Base-by-base conservation (phyloP, 2,329 filamentous ascomycete genomes). In the Capronia coronata region DNA sequence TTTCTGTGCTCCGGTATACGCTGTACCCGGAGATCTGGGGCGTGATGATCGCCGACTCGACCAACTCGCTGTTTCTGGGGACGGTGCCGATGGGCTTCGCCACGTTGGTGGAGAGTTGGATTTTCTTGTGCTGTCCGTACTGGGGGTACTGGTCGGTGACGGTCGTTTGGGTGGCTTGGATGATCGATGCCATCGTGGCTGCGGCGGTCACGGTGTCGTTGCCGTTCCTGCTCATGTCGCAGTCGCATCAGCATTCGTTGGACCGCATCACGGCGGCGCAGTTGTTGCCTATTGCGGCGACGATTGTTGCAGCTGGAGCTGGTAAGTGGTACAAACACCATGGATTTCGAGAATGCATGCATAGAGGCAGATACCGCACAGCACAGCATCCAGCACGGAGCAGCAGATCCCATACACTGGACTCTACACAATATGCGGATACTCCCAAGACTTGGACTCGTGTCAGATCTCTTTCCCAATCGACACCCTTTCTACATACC, bases 31-130 rank as follows among this genome's bases (percentile, higher is more conserved):
- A 77, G 50, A 80, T 86, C 23, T 87, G 82, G 75, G 61, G 51
- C 0, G 77, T 75, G 13, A 84, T 87, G 82, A 75, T 87, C 29
- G 67, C 70, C 1, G 80, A 87, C 61, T 82, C 80, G 0, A 75
- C 75, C 1, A 80, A 87, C 60, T 82, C 78, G 1, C 71, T 87
- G 46, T 87, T 87, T 57, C 67, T 87, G 2, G 83, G 78, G 0
- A 83, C 80, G 0, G 75, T 84, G 25, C 82, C 82, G 0, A 86
- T 86, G 79, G 82, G 75, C 0, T 75, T 86, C 50, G 78, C 80
- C 0, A 86, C 82, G 1, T 78, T 86, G 37, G 76, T 86, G 52
- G 80, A 82, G 54, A 80, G 82, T 74, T 77, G 80, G 63, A 71
- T 80, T 10, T 71, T 79, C 25, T 70, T 79, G 27, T 84, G 81